Evolutionary conservation across 495 filamentous ascomycete species (phyloP), one percentile per base, ranked within the genome.

Genomic region (Annulohypoxylon stygium): DNA sequence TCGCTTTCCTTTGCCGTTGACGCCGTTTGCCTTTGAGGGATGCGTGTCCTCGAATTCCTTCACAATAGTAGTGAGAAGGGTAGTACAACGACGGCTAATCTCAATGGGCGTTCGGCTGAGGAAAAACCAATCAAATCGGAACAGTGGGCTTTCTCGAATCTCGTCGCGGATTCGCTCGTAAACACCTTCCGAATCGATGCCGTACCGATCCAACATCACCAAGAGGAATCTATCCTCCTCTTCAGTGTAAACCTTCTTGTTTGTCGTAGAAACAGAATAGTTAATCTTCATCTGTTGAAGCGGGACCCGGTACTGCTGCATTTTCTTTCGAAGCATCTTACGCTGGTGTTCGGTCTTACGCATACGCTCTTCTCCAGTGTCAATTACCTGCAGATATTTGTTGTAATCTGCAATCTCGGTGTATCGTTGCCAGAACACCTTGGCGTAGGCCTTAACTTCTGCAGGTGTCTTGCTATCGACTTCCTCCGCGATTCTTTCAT

Each of bases 41-140:
- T 82, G 81, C 25, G 76, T 77, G 55, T 90, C 86, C 78, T 98
- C 95, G 80, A 98, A 97, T 81, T 99, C 97, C 78, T 95, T 89
- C 36, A 94, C 91, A 25, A 99, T 92, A 2, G 97, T 97, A 62
- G 94, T 95, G 65, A 99, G 88, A 39, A 99, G 87, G 2, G 97
- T 99, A 48, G 93, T 95, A 82, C 96, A 98, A 41, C 97, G 87
- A 67, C 97, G 90, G 65, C 92, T 89, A 73, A 99, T 92, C 82
- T 99, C 97, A 25, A 93, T 88, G 2, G 97, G 94, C 2, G 97
- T 99, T 12, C 97, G 88, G 76, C 92, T 95, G 30, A 99, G 86
- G 85, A 98, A 97, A 83, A 98, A 99, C 97, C 97, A 99, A 75
- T 99, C 97, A 70, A 99, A 99, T 30, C 97, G 89, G 86, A 99